Conservation (phyloP, 2,329 filamentous ascomycete species). For the Diaporthe velutina region DNA sequence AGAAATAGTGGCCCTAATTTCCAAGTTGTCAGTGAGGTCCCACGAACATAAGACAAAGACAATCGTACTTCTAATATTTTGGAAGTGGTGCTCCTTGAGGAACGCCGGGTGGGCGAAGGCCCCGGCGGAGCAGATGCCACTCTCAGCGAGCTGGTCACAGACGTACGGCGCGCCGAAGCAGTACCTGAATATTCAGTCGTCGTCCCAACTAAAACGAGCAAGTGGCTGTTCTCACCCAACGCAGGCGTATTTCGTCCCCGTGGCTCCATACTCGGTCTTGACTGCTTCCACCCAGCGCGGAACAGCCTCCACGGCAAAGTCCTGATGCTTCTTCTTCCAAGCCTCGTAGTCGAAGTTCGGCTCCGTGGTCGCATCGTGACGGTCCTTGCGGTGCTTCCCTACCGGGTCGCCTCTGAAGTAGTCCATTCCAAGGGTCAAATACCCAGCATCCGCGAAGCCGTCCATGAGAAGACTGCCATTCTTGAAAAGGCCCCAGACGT, state of each 20-base stretch:
- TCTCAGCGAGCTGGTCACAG: constrained; percentile 53
- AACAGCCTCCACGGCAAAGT: constrained; percentile 56
- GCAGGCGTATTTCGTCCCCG: constrained; percentile 53
- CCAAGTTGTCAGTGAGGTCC: background rate
- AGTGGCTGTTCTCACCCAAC: constrained; percentile 46
- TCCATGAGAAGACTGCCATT: constrained; percentile 60
- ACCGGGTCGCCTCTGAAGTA: constrained; percentile 61
- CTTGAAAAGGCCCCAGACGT: constrained; percentile 58
- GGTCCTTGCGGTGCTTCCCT: constrained; percentile 53
- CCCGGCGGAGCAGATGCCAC: constrained; percentile 52
- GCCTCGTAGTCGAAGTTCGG: constrained; percentile 60
- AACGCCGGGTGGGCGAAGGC: constrained; percentile 65
- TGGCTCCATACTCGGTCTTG: constrained; percentile 50
- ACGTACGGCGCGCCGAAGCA: constrained; percentile 60
- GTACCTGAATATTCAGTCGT: constrained; percentile 40
- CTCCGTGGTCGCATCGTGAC: constrained; percentile 47
- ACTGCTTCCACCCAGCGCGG: constrained; percentile 58
- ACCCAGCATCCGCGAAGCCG: constrained; percentile 58
- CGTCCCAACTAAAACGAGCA: accelerated
- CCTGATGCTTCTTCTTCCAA: constrained; percentile 60
- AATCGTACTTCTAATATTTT: constrained; percentile 49
- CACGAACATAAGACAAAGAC: too few species aligned
- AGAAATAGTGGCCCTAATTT: constrained; percentile 56
- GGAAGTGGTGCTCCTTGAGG: constrained; percentile 60
- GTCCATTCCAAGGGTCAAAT: constrained; percentile 56